Evolutionary conservation across 2,329 filamentous ascomycete species (phyloP).

Genomic region (Exserohilum rostratum): DNA sequence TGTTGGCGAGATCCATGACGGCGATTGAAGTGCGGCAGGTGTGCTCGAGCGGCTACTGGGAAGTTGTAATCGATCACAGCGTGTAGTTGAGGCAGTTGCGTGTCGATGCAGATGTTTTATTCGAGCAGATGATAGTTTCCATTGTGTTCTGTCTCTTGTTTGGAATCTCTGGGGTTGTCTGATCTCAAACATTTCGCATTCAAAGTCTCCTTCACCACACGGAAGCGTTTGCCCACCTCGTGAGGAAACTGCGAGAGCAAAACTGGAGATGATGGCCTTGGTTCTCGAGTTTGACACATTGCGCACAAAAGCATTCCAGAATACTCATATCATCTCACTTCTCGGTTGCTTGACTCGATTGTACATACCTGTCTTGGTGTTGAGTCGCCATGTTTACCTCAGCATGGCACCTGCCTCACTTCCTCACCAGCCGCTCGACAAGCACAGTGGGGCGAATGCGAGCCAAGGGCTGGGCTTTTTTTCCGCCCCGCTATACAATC

Average conservation of each 20-base stretch:
- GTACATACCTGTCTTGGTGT: too few relatives aligned
- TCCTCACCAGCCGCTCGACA: background rate
- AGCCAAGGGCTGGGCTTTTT: too few relatives aligned
- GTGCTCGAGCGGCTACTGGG: background rate
- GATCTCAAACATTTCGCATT: background rate
- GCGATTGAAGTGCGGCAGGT: background rate
- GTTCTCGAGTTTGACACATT: background rate
- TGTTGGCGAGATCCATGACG: background rate
- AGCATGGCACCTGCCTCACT: background rate
- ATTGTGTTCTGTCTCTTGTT: background rate
- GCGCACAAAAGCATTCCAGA: background rate
- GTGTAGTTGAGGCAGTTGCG: background rate
- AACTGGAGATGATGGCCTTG: too few relatives aligned
- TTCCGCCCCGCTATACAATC: too few relatives aligned
- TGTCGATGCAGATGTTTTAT: background rate
- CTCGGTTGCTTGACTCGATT: too few relatives aligned
- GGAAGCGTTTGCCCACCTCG: slow-evolving; percentile 2
- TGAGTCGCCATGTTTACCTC: background rate
- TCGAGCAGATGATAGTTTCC: background rate
- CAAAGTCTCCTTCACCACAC: background rate
- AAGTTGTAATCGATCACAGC: background rate
- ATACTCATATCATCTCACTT: too few relatives aligned
- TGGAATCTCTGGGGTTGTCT: background rate
- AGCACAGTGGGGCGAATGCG: background rate
- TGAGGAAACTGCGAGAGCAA: background rate